phyloP scores from a whole-genome alignment of 2,329 filamentous ascomycete species.

The Trichoderma aggressivum region DNA sequence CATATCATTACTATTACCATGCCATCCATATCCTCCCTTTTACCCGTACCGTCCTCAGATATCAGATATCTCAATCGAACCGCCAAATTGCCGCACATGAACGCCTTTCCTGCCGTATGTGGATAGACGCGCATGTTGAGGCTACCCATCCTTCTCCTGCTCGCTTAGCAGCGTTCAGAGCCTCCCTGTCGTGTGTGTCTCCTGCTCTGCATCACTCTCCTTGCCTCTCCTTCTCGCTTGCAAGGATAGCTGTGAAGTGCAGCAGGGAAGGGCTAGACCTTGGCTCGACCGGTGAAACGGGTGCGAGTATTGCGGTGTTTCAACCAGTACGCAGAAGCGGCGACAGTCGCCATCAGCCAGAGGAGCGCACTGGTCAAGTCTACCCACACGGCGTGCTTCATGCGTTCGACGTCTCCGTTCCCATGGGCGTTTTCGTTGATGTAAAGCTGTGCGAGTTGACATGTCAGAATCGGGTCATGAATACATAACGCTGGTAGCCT shows the following conservation, averaged over 20 bases:
- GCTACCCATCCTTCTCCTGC: not conserved
- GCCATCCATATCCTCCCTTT: not conserved
- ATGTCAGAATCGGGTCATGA: slow-evolving; percentile 17
- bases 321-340: slow-evolving; percentile 57
- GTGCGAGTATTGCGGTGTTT: slow-evolving; percentile 49
- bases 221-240: not conserved
- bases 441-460: slow-evolving; percentile 53
- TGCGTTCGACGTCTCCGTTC: slow-evolving; percentile 62
- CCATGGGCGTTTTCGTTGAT: slow-evolving; percentile 65
- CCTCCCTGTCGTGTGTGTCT: not conserved
- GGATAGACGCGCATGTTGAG: not conserved
- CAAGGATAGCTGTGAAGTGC: not conserved
- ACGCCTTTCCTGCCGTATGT: not conserved
- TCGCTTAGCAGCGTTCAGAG: not conserved
- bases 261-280: slow-evolving; percentile 35
- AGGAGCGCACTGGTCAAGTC: slow-evolving; percentile 71
- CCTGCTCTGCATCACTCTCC: not conserved
- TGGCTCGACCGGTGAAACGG: slow-evolving; percentile 59
- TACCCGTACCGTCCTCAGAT: not conserved
- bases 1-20: not conserved
- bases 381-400: slow-evolving; percentile 86
- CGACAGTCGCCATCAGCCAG: slow-evolving; percentile 65
- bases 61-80: not conserved
- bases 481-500: not conserved
- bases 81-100: not conserved